Evolutionary conservation across 1,139 yeast species (phyloP), one percentile per base, ranked within the genome.

Genomic region (Nakaseomyces bracarensis): DNA sequence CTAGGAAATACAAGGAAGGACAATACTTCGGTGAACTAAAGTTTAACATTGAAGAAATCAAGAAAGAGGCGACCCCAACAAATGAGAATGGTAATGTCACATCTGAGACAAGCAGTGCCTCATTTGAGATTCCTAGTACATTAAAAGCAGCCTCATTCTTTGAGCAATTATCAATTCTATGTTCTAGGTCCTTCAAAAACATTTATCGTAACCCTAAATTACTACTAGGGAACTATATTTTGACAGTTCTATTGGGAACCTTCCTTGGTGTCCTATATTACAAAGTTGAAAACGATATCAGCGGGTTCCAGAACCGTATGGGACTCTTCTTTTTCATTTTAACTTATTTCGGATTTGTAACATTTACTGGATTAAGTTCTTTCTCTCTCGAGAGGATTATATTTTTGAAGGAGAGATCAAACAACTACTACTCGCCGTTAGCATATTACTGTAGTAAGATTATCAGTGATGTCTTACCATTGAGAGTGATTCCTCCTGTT

Each of bases 281-380:
- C 64, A 71, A 86, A 54, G 79, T 89, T 19, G 70, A 79, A 36
- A 82, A 87, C 57, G 96, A 91, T 61, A 89, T 91, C 45, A 79
- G 95, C 56, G 98, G 98, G 0, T 91, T 91, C 69, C 98, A 91
- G 61, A 91, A 91, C 63, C 74, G 98, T 54, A 69, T 91, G 49
- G 98, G 98, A 0, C 69, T 91, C 47, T 91, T 91, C 64, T 89
- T 91, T 70, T 89, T 89, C 61, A 66, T 89, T 43, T 69, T 91
- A 49, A 86, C 97, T 3, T 74, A 89, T 55, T 89, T 91, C 67
- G 98, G 98, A 0, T 91, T 91, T 61, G 82, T 95, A 1, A 81
- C 97, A 0, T 71, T 91, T 57, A 91, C 97, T 0, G 95, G 96
- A 0, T 69, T 91, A 43, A 89, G 86, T 55, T 77, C 95, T 2